Percentiles rank a stretch among this genome's conserved stretches.
Conservation (phyloP, 192 early-diverging fungal species). For the Glomus cerebriforme region DNA sequence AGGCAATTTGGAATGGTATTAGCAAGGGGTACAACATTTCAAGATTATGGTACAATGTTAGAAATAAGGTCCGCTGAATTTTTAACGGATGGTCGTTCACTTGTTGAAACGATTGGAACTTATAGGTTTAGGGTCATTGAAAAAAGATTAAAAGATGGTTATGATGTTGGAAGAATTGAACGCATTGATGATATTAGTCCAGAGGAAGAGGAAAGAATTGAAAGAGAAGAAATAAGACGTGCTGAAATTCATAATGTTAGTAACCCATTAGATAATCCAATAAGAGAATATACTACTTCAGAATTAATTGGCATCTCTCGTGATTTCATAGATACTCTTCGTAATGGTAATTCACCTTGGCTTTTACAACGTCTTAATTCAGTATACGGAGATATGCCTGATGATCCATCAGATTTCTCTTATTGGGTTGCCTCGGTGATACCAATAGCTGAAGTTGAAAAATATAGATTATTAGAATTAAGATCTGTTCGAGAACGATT, state of each 20-base stretch:
- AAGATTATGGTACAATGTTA: slow-evolving; percentile 54
- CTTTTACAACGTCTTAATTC: slow-evolving; percentile 41
- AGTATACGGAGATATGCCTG: slow-evolving; percentile 46
- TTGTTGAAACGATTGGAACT: slow-evolving; percentile 55
- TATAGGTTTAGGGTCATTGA: slow-evolving; percentile 47
- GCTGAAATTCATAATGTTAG: slow-evolving; percentile 20
- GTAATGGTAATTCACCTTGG: slow-evolving; percentile 37
- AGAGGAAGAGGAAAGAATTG: slow-evolving; percentile 42
- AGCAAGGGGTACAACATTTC: slow-evolving; percentile 18
- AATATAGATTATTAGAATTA: slow-evolving; percentile 43
- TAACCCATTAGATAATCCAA: slow-evolving; percentile 17
- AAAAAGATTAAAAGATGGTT: slow-evolving; percentile 48
- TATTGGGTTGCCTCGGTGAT: slow-evolving; percentile 58
- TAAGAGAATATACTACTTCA: slow-evolving; percentile 30
- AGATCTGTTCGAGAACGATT: slow-evolving; percentile 51
- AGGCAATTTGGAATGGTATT: slow-evolving; percentile 59
- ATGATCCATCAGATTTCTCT: slow-evolving; percentile 42
- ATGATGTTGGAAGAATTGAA: slow-evolving; percentile 51
- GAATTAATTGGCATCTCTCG: slow-evolving; percentile 40
- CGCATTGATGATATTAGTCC: slow-evolving; percentile 48
- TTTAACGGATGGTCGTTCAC: slow-evolving; percentile 51
- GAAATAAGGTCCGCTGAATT: slow-evolving; percentile 46
- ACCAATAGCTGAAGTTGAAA: slow-evolving; percentile 49
- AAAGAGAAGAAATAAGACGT: slow-evolving; percentile 11
- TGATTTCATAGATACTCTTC: slow-evolving; percentile 40